These are phyloP conservation scores for Podila verticillata DNA, from an alignment of 192 early-diverging fungal species.

Conservation along the genomic window DNA sequence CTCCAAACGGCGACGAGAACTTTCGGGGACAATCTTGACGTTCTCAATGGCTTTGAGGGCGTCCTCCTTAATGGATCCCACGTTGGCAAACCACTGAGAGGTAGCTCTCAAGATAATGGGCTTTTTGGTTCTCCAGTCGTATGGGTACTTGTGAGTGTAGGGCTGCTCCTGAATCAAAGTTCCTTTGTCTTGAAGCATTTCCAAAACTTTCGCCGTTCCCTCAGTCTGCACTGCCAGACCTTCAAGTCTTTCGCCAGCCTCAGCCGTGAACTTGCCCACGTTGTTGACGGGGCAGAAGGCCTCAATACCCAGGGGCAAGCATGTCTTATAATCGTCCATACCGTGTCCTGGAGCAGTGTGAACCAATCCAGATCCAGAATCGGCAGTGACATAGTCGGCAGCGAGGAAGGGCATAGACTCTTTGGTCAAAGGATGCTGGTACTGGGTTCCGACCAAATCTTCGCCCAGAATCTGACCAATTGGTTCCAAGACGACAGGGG, in stretches of 20 bases:
- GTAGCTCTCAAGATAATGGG: conserved; percentile 84
- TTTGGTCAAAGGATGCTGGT: conserved; percentile 64
- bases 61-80: conserved; percentile 67
- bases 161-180: conserved; percentile 60
- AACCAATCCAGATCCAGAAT: conserved; percentile 80
- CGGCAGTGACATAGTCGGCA: conserved; percentile 72
- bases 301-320: conserved; percentile 62
- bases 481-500: conserved; percentile 22
- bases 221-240: conserved; percentile 69
- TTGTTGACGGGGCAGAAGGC: conserved; percentile 80
- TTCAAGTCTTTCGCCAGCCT: conserved; percentile 66
- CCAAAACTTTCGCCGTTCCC: conserved; percentile 67
- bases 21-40: conserved; percentile 70
- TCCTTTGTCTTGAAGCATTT: conserved; percentile 52
- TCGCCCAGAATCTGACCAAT: conserved; percentile 50
- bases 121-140: conserved; percentile 87
- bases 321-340: conserved; percentile 81
- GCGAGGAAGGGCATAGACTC: conserved; percentile 63
- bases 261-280: conserved; percentile 72
- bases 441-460: conserved; percentile 62
- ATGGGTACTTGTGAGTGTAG: conserved; percentile 81
- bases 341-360: conserved; percentile 87
- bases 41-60: conserved; percentile 64
- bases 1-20: conserved; percentile 59
- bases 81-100: conserved; percentile 86